Evolutionary conservation across 768 basidiomycete genomes (phyloP), one percentile per base, ranked within the genome.

Genomic region (Tulasnella sp.): DNA sequence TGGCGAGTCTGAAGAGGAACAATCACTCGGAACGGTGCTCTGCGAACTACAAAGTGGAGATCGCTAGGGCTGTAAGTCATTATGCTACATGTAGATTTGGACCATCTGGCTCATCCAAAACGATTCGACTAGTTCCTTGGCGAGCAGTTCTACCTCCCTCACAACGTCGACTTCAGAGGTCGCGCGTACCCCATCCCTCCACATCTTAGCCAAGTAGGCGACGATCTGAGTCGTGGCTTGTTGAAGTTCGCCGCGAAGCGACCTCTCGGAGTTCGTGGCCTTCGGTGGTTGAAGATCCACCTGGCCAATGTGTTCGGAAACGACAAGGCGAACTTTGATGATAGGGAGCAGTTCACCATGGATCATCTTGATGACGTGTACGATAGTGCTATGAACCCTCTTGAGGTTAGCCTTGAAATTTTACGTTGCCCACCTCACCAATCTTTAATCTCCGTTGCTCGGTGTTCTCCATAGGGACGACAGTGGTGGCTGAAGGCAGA

Each of bases 141-240:
- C 56, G 94, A 96, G 64, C 81, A 74, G 0, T 84, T 98, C 69
- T 98, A 91, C 72, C 76, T 93, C 51, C 93, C 94, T 0, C 94
- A 98, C 70, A 97, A 96, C 70, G 75, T 97, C 65, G 96, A 99
- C 71, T 99, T 98, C 78, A 83, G 94, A 61, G 96, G 96, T 7
- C 85, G 94, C 53, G 92, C 94, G 0, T 99, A 99, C 68, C 94
- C 96, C 10, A 84, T 96, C 44, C 93, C 94, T 0, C 92, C 93
- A 3, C 91, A 97, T 74, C 76, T 99, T 54, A 92, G 84, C 66
- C 94, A 98, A 65, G 87, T 97, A 56, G 93, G 94, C 8, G 91
- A 99, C 69, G 94, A 99, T 69, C 76, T 98, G 21, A 83, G 82
- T 53, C 84, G 94, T 66, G 87, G 92, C 3, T 72, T 99, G 45